Percentiles rank a stretch among this genome's conserved stretches.
Conservation (phyloP, 1,139 yeast genomes). For the Suhomyces ambrosiae region DNA sequence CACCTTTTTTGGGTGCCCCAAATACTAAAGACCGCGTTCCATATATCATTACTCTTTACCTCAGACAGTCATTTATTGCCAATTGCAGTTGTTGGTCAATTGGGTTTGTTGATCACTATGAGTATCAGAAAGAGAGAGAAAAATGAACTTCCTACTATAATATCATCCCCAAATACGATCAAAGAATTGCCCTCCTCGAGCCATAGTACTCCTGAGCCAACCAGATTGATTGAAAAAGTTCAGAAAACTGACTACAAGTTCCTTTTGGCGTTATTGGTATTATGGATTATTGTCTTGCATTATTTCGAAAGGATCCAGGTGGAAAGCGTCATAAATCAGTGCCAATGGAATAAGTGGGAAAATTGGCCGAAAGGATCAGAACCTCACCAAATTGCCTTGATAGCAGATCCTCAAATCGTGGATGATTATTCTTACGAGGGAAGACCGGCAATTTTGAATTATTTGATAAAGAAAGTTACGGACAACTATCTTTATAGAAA, state of each 20-base stretch:
- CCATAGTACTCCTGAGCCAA: too few species aligned
- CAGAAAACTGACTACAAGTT: slow-evolving; percentile 1
- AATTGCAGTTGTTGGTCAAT: too few species aligned
- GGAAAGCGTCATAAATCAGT: slow-evolving; percentile 44
- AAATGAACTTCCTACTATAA: background rate
- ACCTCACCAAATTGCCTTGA: slow-evolving; percentile 66
- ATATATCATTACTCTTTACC: too few species aligned
- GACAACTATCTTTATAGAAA: slow-evolving; percentile 83
- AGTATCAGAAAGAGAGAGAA: background rate
- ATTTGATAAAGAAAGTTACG: slow-evolving; percentile 49
- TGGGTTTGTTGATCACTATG: too few species aligned
- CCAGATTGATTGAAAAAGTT: too few species aligned
- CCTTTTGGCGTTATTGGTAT: slow-evolving; percentile 2
- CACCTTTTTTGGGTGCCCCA: too few species aligned
- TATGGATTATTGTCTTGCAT: slow-evolving; percentile 48
- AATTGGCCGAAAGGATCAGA: slow-evolving; percentile 39
- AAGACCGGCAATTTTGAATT: slow-evolving; percentile 49
- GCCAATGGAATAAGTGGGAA: slow-evolving; percentile 72
- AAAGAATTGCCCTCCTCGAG: too few species aligned
- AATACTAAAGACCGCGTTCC: too few species aligned
- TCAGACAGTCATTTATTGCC: too few species aligned
- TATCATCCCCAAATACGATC: background rate
- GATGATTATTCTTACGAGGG: slow-evolving; percentile 75
- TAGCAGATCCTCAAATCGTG: slow-evolving; percentile 93
- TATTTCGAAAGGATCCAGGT: slow-evolving; percentile 66